phyloP scores from a whole-genome alignment of 805 yeast genomes.

The Suhomyces sp. region DNA sequence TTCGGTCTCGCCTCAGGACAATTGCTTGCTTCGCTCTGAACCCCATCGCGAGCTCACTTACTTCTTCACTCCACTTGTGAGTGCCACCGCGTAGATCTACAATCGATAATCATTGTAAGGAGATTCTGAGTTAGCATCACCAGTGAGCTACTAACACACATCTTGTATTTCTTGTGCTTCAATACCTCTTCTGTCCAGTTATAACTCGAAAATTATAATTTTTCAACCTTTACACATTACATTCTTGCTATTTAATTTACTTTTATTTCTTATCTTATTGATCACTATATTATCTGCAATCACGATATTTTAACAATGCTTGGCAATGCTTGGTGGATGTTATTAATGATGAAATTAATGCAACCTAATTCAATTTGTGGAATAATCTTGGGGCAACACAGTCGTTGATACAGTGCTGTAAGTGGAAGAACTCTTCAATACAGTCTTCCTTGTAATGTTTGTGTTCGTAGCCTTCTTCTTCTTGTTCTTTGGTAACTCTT shows the following conservation, averaged over 20 bases:
- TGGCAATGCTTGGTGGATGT: neutral
- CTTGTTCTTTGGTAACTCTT: constrained; percentile 85
- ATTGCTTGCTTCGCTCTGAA: neutral
- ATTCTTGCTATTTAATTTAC: neutral
- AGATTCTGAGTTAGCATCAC: too few species aligned
- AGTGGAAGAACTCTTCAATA: constrained; percentile 96
- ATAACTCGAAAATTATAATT: too few species aligned
- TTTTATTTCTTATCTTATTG: neutral
- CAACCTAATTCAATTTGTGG: constrained; percentile 68
- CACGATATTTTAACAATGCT: neutral
- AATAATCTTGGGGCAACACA: constrained; percentile 89
- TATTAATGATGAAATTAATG: neutral
- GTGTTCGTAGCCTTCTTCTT: constrained; percentile 80
- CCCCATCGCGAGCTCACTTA: neutral
- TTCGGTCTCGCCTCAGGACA: neutral
- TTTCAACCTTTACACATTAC: neutral
- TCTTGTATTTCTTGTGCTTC: too few species aligned
- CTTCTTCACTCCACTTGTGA: neutral
- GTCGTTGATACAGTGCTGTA: constrained; percentile 89
- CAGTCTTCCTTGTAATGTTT: constrained; percentile 91
- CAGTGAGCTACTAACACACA: too few species aligned
- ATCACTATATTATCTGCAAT: neutral
- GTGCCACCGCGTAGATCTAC: neutral
- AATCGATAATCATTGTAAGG: neutral
- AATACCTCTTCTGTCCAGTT: too few species aligned